Base-by-base conservation (phyloP, 139 green algal species). In the Coccomyxa sp. region DNA sequence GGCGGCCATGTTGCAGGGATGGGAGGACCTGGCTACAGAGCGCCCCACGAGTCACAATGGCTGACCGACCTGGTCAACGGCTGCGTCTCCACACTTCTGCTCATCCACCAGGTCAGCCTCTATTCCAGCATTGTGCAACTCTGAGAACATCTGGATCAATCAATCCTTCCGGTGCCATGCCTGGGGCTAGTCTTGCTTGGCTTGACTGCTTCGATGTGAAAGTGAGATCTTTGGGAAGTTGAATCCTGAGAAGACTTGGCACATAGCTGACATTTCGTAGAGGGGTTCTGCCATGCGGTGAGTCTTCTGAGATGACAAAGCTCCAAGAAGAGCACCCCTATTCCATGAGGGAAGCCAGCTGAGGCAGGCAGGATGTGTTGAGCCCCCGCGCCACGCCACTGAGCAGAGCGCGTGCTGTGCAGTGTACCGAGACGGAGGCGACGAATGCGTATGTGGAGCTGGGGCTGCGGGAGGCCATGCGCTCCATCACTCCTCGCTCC, bases 31-130 rank as follows among this genome's bases (percentile, higher is more conserved):
- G 35, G 31, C 72, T 74, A 68, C 78, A 74, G 34, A 36, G 40
- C 44, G 29, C 14, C 69, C 14, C 10, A 68, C 5, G 76, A 83
- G 54, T 82, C 78, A 33, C n/a, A 27, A 14, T 77, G 77, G 76
- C 44, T 89, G 70, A 73, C 68, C n/a, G 79, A 81, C 39, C 74
- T 87, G 7, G 75, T 89, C 22, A 72, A 74, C 29, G 79, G 79
- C 22, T 89, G 85, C 74, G 77, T 87, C 4, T 76, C 82, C 14
- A 80, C 87, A 58, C 81, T 89, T 41, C 73, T 87, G 36, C 87
- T 79, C 24, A 68, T 89, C 16, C 85, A 89, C 40, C 77, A 82
- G 73, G 69, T 71, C 24, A 7, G 64, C 27, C 64, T n/a, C n/a
- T n/a, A n/a, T n/a, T n/a, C n/a, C n/a, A n/a, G n/a, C 5, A 64